Evolutionary conservation across 2,329 filamentous ascomycete species (phyloP).

Genomic region (Fusarium zealandicum): DNA sequence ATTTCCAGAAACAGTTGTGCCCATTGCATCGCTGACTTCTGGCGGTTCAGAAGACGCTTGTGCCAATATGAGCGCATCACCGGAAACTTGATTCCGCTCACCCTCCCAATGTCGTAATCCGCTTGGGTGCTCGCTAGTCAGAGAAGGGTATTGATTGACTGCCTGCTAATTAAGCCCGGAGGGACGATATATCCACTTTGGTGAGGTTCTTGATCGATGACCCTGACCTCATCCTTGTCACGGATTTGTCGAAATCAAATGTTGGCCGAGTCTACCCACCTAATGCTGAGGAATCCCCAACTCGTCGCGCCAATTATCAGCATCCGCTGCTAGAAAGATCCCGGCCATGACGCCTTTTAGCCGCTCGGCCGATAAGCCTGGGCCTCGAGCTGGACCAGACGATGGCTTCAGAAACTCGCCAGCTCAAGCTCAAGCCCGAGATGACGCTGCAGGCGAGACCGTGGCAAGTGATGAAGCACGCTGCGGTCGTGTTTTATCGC

Average conservation of each 20-base stretch:
- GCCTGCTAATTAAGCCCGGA: neutral
- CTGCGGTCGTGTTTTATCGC: neutral
- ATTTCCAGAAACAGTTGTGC: too few species aligned
- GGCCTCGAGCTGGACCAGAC: neutral
- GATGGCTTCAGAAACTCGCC: constrained; percentile 18
- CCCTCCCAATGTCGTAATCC: neutral
- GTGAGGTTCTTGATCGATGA: neutral
- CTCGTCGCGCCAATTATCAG: neutral
- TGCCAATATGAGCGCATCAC: too few species aligned
- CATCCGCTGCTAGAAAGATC: neutral
- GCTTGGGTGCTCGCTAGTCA: constrained; percentile 28
- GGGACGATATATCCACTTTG: constrained; percentile 16
- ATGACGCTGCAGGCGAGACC: neutral
- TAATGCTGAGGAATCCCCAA: neutral
- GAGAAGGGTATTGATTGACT: neutral
- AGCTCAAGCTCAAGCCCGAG: neutral
- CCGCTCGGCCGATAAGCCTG: neutral
- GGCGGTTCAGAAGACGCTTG: too few species aligned
- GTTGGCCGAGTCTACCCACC: neutral
- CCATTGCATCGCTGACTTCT: too few species aligned
- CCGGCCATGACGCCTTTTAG: constrained; percentile 23
- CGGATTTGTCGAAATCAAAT: too few species aligned
- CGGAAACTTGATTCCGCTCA: too few species aligned
- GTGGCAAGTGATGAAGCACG: constrained; percentile 19
- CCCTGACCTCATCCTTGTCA: too few species aligned